These are phyloP conservation scores for Telopea speciosissima DNA, from an alignment of 177 flowering plant species.

Conservation along the genomic window DNA sequence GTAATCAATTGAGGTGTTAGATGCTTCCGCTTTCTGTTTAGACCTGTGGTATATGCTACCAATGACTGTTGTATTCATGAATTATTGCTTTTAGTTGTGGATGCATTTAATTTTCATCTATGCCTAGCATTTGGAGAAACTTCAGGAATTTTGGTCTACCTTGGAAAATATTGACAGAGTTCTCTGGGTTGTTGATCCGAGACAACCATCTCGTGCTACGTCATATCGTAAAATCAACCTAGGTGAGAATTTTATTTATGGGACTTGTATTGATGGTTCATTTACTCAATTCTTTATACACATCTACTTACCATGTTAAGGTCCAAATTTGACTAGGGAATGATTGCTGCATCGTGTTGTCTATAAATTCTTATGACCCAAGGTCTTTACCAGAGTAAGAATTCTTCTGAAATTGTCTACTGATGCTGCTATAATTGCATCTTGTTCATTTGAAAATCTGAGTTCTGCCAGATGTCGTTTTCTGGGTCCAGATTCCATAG, in stretches of 20 bases:
- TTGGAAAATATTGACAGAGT: constrained; percentile 59
- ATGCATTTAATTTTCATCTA: constrained; percentile 4
- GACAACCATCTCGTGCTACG: constrained; percentile 39
- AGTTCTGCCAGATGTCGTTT: constrained; percentile 55
- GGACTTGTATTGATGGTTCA: neutral
- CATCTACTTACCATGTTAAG: constrained; percentile 1
- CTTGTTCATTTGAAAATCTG: constrained; percentile 10
- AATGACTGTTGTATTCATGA: neutral
- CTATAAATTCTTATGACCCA: constrained; percentile 40
- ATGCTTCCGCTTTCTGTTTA: neutral
- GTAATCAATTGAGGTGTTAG: no score
- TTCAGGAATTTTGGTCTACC: constrained; percentile 68
- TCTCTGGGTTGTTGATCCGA: constrained; percentile 50
- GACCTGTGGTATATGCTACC: neutral
- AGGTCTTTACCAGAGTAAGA: constrained; percentile 73
- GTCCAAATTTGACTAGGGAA: constrained; percentile 33
- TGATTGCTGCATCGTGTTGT: constrained; percentile 45
- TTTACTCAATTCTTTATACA: neutral
- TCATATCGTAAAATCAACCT: constrained; percentile 51
- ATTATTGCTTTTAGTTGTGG: constrained; percentile 1
- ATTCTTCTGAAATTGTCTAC: constrained; percentile 6
- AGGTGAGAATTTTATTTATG: constrained; percentile 31
- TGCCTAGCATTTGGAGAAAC: constrained; percentile 60
- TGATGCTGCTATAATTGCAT: constrained; percentile 3
- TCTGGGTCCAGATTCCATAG: constrained; percentile 45